A percentile compares a stretch with the other conserved stretches of the same genome.
Conservation (phyloP, 257 asterid species). For the Plantago ovata region DNA sequence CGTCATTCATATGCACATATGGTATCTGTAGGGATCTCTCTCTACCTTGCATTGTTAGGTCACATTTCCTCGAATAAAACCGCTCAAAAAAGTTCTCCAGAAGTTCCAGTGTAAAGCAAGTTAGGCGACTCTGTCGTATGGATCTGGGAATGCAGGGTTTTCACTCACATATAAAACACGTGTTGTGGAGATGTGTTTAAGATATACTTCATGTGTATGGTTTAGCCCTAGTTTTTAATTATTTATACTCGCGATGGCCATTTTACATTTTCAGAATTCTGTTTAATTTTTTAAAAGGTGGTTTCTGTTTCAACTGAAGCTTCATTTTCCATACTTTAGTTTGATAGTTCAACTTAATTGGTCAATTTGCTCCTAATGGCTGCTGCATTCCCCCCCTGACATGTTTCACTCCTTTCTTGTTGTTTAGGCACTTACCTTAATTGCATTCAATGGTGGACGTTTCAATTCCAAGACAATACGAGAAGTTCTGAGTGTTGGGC, state of each 20-base stretch:
- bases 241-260: background rate
- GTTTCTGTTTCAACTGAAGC: background rate
- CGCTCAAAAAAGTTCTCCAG: too few relatives aligned
- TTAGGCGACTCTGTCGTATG: too few relatives aligned
- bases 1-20: too few relatives aligned
- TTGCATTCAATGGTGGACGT: constrained; percentile 61
- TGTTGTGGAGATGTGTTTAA: too few relatives aligned
- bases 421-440: constrained; percentile 66
- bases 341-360: constrained; percentile 15
- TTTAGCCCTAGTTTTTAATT: background rate
- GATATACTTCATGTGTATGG: too few relatives aligned
- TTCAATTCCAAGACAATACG: constrained; percentile 54
- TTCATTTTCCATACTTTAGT: background rate
- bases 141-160: background rate
- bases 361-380: constrained; percentile 10
- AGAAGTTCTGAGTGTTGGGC: constrained; percentile 92
- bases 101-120: too few relatives aligned
- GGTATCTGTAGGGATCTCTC: too few relatives aligned
- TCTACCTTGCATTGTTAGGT: too few relatives aligned
- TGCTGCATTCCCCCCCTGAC: constrained; percentile 6
- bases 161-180: background rate
- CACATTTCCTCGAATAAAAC: too few relatives aligned
- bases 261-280: background rate
- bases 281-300: background rate
- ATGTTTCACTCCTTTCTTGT: constrained; percentile 2